Conservation (phyloP, 306 rosid genomes). For the Quercus gilva region DNA sequence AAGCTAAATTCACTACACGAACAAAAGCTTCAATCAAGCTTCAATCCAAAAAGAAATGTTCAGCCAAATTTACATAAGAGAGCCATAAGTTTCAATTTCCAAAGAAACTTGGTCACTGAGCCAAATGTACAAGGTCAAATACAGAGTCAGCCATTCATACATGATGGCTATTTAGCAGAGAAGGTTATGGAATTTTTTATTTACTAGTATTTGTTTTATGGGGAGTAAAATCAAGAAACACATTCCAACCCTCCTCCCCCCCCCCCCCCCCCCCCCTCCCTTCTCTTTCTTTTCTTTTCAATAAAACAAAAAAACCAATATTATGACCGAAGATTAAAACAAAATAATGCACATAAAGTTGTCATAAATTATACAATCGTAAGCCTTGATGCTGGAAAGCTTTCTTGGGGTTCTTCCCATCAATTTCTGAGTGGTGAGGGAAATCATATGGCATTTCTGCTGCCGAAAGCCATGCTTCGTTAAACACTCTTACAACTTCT, state of each 20-base stretch:
- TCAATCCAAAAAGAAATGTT: not conserved
- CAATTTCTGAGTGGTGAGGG: constrained; percentile 78
- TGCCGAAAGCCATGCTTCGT: constrained; percentile 47
- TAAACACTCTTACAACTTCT: constrained; percentile 38
- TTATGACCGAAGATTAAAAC: not conserved
- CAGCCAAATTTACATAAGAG: not conserved
- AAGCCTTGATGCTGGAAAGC: constrained; percentile 58
- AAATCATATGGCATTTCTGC: constrained; percentile 72
- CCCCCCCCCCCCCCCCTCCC: no score
- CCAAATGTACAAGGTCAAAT: not conserved
- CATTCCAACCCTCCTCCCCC: not conserved
- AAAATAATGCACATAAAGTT: not conserved
- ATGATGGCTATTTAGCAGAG: not conserved
- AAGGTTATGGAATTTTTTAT: not conserved
- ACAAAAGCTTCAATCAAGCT: not conserved
- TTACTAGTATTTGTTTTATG: not conserved
- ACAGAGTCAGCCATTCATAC: not conserved
- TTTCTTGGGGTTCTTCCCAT: constrained; percentile 53
- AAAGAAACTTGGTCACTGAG: not conserved
- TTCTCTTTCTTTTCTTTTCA: not conserved
- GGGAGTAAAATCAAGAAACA: not conserved
- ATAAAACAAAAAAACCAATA: not conserved
- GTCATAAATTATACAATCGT: constrained; percentile 1
- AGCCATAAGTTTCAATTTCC: not conserved
- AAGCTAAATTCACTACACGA: not conserved